Conservation (phyloP, 306 rosid species). For the Fragaria ananassa region DNA sequence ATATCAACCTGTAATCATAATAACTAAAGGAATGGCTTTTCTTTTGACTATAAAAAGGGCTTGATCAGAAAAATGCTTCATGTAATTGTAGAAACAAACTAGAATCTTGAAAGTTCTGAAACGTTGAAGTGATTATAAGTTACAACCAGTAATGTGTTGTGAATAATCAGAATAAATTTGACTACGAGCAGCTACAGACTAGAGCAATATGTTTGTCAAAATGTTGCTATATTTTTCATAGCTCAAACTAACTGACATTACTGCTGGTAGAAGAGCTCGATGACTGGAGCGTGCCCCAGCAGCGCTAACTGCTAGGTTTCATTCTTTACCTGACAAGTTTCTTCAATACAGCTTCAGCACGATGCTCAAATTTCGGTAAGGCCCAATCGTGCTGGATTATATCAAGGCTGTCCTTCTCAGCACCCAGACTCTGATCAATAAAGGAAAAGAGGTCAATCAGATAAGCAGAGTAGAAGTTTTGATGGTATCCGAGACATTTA, state of each 20-base stretch:
- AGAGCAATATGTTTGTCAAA: not conserved
- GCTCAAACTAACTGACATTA: not conserved
- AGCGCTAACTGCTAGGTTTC: not conserved
- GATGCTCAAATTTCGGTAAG: slow-evolving; percentile 82
- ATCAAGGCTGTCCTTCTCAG: slow-evolving; percentile 97
- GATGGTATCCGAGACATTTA: not conserved
- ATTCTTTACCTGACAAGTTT: slow-evolving; percentile 44
- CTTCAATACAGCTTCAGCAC: slow-evolving; percentile 71
- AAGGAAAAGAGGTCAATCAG: not conserved
- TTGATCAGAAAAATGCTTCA: not conserved
- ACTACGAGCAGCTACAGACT: slow-evolving; percentile 7
- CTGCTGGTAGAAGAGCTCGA: slow-evolving; percentile 6
- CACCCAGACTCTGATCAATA: slow-evolving; percentile 64
- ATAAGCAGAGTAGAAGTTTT: not conserved
- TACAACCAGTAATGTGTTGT: not conserved
- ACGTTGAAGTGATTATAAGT: not conserved
- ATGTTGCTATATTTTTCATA: not conserved
- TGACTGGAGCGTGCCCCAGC: not conserved
- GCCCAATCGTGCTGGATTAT: slow-evolving; percentile 96
- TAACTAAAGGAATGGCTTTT: not conserved
- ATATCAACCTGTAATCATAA: not conserved
- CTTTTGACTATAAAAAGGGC: not conserved
- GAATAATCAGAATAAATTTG: slow-evolving; percentile 1
- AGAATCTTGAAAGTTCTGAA: not conserved
- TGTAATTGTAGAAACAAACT: not conserved